phyloP scores from a whole-genome alignment of 2,329 filamentous ascomycete genomes.

The Diaporthe sp. region DNA sequence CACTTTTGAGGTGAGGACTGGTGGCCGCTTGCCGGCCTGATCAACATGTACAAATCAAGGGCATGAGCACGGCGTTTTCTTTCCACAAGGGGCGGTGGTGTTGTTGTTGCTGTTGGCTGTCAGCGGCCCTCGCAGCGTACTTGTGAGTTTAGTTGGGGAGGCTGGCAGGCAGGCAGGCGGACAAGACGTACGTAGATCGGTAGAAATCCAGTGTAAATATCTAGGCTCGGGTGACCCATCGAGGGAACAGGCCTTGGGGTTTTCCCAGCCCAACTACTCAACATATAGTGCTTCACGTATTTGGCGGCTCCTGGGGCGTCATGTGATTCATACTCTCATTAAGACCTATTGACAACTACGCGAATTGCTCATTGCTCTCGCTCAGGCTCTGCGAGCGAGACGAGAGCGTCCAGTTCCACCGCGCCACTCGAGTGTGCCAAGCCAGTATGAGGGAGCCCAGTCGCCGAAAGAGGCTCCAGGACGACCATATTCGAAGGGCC shows the following conservation, averaged over 20 bases:
- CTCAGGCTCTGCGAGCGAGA: background rate
- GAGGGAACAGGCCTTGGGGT: background rate
- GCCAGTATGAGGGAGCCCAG: background rate
- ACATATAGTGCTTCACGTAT: background rate
- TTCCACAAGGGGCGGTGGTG: background rate
- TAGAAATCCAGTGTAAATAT: slow-evolving; percentile 11
- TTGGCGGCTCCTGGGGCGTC: background rate
- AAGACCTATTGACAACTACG: slow-evolving; percentile 32
- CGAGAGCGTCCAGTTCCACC: slow-evolving; percentile 13
- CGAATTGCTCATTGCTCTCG: background rate
- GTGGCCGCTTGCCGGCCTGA: background rate
- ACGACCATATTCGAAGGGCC: no score
- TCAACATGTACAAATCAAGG: slow-evolving; percentile 27
- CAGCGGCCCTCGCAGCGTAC: background rate
- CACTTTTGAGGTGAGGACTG: background rate
- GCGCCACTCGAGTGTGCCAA: background rate
- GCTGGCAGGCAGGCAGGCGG: background rate
- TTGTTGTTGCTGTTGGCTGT: background rate
- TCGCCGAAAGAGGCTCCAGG: background rate
- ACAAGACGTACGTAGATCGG: background rate
- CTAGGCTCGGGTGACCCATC: background rate
- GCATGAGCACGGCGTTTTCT: slow-evolving; percentile 36
- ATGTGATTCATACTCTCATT: slow-evolving; percentile 36
- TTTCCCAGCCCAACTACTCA: background rate
- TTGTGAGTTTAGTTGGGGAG: background rate